A percentile compares a stretch with the other conserved stretches of the same genome.
Conservation (phyloP, 805 yeast genomes). For the Barnettozyma siamensis region DNA sequence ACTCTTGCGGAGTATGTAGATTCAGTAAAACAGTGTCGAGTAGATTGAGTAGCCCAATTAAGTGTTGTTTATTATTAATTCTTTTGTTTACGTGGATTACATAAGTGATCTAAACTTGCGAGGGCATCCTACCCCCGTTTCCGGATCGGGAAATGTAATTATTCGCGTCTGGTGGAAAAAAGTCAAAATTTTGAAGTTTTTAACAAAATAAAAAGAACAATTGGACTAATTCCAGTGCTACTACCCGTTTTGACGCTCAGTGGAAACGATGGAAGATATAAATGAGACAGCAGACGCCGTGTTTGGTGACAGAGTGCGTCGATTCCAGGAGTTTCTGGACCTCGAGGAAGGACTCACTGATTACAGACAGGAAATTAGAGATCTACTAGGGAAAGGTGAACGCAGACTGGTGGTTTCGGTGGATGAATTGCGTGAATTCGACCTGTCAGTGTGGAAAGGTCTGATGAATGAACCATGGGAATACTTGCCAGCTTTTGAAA, state of each 20-base stretch:
- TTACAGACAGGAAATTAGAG: constrained; percentile 64
- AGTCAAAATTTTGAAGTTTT: not conserved
- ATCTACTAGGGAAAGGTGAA: constrained; percentile 62
- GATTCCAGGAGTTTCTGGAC: constrained; percentile 82
- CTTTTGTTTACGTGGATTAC: too few species aligned
- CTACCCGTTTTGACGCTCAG: too few species aligned
- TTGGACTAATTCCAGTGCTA: too few species aligned
- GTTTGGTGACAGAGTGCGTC: constrained; percentile 78
- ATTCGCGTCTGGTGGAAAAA: not conserved
- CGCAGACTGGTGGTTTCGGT: constrained; percentile 68
- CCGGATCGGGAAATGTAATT: constrained; percentile 7
- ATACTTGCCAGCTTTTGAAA: constrained; percentile 81
- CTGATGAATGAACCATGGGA: constrained; percentile 74
- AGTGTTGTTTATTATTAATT: too few species aligned
- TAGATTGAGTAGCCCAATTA: too few species aligned
- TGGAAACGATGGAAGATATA: constrained; percentile 19
- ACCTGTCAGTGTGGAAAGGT: constrained; percentile 72
- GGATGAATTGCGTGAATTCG: constrained; percentile 86
- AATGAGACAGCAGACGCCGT: constrained; percentile 34
- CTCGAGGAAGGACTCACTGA: constrained; percentile 48
- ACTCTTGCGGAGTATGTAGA: too few species aligned
- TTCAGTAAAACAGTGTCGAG: too few species aligned
- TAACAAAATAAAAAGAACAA: too few species aligned
- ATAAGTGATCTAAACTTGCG: too few species aligned
- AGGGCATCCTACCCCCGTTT: not conserved